These are phyloP conservation scores for Exserohilum rostratum DNA, from an alignment of 2,329 filamentous ascomycete species.

Conservation along the genomic window DNA sequence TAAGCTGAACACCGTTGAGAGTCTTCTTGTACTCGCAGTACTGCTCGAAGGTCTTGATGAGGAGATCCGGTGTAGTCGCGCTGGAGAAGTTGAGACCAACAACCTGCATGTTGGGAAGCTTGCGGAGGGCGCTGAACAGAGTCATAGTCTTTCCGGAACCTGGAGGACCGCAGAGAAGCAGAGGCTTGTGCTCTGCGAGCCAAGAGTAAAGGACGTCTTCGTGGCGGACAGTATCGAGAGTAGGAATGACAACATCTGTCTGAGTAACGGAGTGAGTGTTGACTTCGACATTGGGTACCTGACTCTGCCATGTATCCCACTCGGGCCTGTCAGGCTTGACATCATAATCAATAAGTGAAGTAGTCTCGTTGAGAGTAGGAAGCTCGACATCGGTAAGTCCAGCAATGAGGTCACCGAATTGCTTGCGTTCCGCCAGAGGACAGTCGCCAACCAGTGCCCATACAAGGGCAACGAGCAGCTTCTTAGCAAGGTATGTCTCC, in stretches of 20 bases:
- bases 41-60: slow-evolving; percentile 99
- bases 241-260: slow-evolving; percentile 98
- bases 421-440: slow-evolving; percentile 82
- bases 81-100: slow-evolving; percentile 99
- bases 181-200: slow-evolving; percentile 97
- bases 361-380: slow-evolving; percentile 75
- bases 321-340: slow-evolving; percentile 84
- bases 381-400: slow-evolving; percentile 85
- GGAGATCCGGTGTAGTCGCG: slow-evolving; percentile 93
- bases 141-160: slow-evolving; percentile 99
- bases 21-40: slow-evolving; percentile 99
- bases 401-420: slow-evolving; percentile 84
- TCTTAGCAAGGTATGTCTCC: slow-evolving; percentile 89
- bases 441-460: slow-evolving; percentile 98
- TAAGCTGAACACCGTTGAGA: slow-evolving; percentile 91
- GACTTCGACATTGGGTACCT: slow-evolving; percentile 93
- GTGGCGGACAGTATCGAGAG: slow-evolving; percentile 93
- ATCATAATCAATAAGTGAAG: slow-evolving; percentile 94
- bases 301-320: slow-evolving; percentile 92
- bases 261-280: slow-evolving; percentile 98
- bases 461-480: slow-evolving; percentile 86
- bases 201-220: slow-evolving; percentile 99
- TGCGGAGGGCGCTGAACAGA: slow-evolving; percentile 93
- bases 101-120: slow-evolving; percentile 98
- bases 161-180: slow-evolving; percentile 94